Base-by-base conservation (phyloP, 108 stramenopile species). In the Cyclotella distinguenda region DNA sequence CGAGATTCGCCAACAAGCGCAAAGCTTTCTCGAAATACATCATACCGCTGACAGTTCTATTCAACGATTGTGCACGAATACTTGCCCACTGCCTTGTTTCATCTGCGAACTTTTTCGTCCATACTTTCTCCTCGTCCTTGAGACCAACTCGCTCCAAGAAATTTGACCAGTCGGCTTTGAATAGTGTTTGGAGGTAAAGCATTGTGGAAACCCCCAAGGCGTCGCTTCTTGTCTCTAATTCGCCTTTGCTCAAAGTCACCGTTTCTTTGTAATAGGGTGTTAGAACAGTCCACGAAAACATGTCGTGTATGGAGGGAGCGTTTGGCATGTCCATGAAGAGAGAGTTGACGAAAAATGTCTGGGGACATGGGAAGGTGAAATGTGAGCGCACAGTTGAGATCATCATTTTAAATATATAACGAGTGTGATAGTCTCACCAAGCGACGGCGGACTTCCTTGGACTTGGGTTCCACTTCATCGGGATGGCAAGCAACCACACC, bases 271-370 rank as follows among this genome's bases (percentile, higher is more conserved):
- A 99, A 72, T 90, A 99, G 0, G 98, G 98, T 27, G 98, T 99
- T 58, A 99, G 58, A 39, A 94, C 91, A 59, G 96, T 96, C 94
- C 95, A 97, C 13, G 94, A 95, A 64, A 94, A 90, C 96, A 96
- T 97, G 57, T 94, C 93, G 49, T 89, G 85, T 53, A 96, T 90
- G 15, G 94, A 93, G 6, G 97, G 96, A 12, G 96, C 95, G 80
- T 94, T 78, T 3, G 98, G 98, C 82, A 99, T 90, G 63, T 99
- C 97, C 98, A 99, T 99, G 86, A 97, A 97, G 7, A 99, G 80
- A 19, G 96, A 93, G 70, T 99, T 99, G 49, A 97, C 91, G 69
- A 99, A 99, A 81, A 96, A 97, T 3, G 95, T 95, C 52, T 54
- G 30, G 11, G 18, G 25, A 50, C n/a, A n/a, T n/a, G n/a, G n/a